Evolutionary conservation across 306 rosid genomes (phyloP).

Genomic region (Hippophae rhamnoides): DNA sequence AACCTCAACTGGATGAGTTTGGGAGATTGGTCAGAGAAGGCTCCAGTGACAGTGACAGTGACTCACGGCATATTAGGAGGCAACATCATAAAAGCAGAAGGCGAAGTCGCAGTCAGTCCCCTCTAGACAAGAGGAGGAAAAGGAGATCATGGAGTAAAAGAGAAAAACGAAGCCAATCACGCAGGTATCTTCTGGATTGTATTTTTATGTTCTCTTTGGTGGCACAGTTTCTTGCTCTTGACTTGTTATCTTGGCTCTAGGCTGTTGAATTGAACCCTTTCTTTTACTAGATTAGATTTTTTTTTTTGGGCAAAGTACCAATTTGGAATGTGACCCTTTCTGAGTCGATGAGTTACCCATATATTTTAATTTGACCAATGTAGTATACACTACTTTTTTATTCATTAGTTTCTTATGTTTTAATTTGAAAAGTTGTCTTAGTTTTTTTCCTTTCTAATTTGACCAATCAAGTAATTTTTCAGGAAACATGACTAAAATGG

Average conservation of each 20-base stretch:
- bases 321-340: no score
- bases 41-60: slow-evolving; percentile 62
- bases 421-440: no score
- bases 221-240: slow-evolving; percentile 14
- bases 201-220: slow-evolving; percentile 13
- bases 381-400: no score
- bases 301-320: no score
- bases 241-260: slow-evolving; percentile 11
- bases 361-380: no score
- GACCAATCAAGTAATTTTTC: background rate
- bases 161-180: slow-evolving; percentile 69
- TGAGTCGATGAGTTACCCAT: no score
- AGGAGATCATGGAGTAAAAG: slow-evolving; percentile 66
- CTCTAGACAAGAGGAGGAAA: slow-evolving; percentile 45
- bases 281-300: no score
- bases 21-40: slow-evolving; percentile 75
- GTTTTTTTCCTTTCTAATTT: background rate
- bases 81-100: slow-evolving; percentile 50
- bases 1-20: slow-evolving; percentile 62
- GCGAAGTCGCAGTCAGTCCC: slow-evolving; percentile 60
- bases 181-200: slow-evolving; percentile 48
- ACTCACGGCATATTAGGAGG: slow-evolving; percentile 37
- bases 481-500: background rate
- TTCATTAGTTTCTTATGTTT: no score
- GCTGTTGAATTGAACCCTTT: background rate